phyloP scores from a whole-genome alignment of 2,329 filamentous ascomycete species.

The Coniochaeta pulveracea region DNA sequence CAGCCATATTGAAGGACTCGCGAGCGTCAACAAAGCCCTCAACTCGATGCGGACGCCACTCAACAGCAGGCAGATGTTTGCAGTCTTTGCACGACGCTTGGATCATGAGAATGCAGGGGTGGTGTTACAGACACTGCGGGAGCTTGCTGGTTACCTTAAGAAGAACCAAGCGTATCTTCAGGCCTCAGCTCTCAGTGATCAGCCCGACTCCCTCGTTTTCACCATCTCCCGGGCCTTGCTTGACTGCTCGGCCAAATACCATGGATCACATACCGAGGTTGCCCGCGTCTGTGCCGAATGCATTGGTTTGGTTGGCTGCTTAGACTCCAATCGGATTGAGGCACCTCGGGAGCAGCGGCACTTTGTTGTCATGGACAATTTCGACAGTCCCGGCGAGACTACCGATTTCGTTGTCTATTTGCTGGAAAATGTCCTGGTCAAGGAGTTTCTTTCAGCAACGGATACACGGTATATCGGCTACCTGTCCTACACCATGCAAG shows the following conservation, averaged over 20 bases:
- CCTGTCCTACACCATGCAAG: conserved; percentile 89
- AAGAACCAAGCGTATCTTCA: conserved; percentile 69
- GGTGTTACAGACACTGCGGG: conserved; percentile 67
- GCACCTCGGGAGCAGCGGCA: conserved; percentile 64
- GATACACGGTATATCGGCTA: conserved; percentile 85
- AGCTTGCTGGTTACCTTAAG: conserved; percentile 64
- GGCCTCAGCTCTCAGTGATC: conserved; percentile 68
- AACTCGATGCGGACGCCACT: conserved; percentile 51
- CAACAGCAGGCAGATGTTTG: conserved; percentile 54
- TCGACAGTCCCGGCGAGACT: conserved; percentile 64
- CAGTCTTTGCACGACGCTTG: conserved; percentile 62
- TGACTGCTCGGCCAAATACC: conserved; percentile 76
- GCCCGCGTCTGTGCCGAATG: conserved; percentile 66
- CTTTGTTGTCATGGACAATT: conserved; percentile 83
- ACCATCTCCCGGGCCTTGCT: conserved; percentile 67
- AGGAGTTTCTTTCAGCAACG: conserved; percentile 81
- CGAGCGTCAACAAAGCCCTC: conserved; percentile 56
- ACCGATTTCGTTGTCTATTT: conserved; percentile 79
- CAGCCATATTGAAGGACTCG: conserved; percentile 55
- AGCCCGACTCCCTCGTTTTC: conserved; percentile 65
- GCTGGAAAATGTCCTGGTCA: conserved; percentile 78
- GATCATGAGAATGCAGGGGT: conserved; percentile 78
- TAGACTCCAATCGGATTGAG: conserved; percentile 86
- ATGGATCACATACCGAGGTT: conserved; percentile 54
- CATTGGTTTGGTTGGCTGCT: conserved; percentile 77